Conservation (phyloP, 2,329 filamentous ascomycete species). For the Colletotrichum orchidophilum region DNA sequence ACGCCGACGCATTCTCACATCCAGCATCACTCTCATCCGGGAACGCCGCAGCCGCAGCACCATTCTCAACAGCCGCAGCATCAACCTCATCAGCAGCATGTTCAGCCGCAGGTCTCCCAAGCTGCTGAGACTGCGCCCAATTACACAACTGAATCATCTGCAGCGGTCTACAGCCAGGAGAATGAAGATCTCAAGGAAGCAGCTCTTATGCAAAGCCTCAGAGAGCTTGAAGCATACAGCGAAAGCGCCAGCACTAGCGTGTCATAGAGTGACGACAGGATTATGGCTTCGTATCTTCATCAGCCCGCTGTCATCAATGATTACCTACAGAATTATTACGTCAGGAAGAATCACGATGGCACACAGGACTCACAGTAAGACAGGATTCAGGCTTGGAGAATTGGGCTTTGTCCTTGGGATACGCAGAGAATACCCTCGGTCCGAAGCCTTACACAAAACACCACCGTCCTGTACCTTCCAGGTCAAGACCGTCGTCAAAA, state of each 20-base stretch:
- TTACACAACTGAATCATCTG: conserved; percentile 16
- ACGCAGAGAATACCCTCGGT: no score
- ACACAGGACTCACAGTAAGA: not conserved
- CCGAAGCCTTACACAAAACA: not conserved
- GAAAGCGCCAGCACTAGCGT: conserved; percentile 18
- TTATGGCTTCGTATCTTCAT: conserved; percentile 16
- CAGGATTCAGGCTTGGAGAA: not conserved
- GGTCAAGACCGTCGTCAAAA: not conserved
- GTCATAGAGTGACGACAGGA: conserved; percentile 20
- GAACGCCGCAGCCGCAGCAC: conserved; percentile 26
- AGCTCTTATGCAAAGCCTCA: conserved; percentile 33
- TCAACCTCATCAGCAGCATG: conserved; percentile 33
- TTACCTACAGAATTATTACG: not conserved
- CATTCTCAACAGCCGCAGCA: conserved; percentile 26
- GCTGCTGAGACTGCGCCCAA: conserved; percentile 9
- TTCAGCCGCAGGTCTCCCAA: conserved; percentile 31
- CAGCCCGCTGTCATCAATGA: conserved; percentile 5
- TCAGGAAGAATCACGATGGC: no score
- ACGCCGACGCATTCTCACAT: conserved; percentile 26
- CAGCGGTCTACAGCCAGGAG: conserved; percentile 28
- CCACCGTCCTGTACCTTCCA: not conserved
- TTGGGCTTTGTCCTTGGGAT: not conserved
- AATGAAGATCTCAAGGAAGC: conserved; percentile 32
- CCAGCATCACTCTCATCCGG: conserved; percentile 25
- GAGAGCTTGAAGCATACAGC: conserved; percentile 34